These are phyloP conservation scores for Santalum album DNA, from an alignment of 164 flowering plant genomes.

Conservation along the genomic window DNA sequence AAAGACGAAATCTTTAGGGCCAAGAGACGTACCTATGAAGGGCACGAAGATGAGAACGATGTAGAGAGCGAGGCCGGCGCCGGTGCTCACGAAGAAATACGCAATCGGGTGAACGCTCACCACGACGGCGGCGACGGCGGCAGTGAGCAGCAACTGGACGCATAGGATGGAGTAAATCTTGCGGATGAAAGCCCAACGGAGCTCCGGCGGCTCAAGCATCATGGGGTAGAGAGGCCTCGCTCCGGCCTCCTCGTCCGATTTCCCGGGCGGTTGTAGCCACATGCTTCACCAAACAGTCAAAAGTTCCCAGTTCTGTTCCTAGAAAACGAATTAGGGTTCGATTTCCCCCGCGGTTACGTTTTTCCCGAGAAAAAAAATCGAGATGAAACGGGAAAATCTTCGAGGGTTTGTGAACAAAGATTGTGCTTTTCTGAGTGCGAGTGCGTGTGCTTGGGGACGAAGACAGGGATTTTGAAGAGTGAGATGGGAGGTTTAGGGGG, in stretches of 20 bases:
- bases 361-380: too few relatives aligned
- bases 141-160: constrained; percentile 51
- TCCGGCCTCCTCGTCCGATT: constrained; percentile 42
- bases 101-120: constrained; percentile 40
- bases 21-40: constrained; percentile 32
- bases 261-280: constrained; percentile 30
- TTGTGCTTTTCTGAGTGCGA: too few relatives aligned
- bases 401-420: too few relatives aligned
- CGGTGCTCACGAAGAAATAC: constrained; percentile 31
- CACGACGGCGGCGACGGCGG: constrained; percentile 47
- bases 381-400: too few relatives aligned
- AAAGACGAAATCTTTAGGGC: neutral
- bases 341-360: too few relatives aligned
- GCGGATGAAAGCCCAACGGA: constrained; percentile 71
- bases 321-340: too few relatives aligned
- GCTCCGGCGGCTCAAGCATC: constrained; percentile 52
- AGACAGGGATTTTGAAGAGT: too few relatives aligned
- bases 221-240: constrained; percentile 42
- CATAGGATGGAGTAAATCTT: constrained; percentile 52
- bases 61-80: constrained; percentile 52
- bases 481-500: too few relatives aligned
- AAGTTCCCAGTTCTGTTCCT: too few relatives aligned
- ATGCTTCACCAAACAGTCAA: constrained; percentile 9
- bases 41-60: constrained; percentile 43
- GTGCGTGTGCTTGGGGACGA: too few relatives aligned